A percentile compares a stretch with the other conserved stretches of the same genome.
These are phyloP conservation scores for Aaosphaeria pasadenensis DNA, from an alignment of 2,329 filamentous ascomycete species.

Conservation along the genomic window DNA sequence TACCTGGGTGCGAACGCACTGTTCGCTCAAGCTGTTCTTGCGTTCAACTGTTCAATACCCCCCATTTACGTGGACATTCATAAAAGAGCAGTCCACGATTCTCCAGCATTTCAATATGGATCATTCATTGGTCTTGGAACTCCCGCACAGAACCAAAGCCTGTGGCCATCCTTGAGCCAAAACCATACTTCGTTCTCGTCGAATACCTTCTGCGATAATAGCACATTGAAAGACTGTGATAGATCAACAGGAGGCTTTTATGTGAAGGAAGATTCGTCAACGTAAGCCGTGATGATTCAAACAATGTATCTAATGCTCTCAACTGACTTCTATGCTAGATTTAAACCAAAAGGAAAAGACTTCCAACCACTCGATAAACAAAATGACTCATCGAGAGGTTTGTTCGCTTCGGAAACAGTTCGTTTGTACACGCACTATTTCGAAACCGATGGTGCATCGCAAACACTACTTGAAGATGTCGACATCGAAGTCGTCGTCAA, in stretches of 20 bases:
- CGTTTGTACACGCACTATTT: slow-evolving; percentile 42
- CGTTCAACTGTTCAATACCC: slow-evolving; percentile 37
- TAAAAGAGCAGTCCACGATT: slow-evolving; percentile 40
- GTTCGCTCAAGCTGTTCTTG: slow-evolving; percentile 32
- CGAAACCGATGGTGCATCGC: slow-evolving; percentile 35
- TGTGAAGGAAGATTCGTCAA: slow-evolving; percentile 23
- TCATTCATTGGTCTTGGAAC: slow-evolving; percentile 44
- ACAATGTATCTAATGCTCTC: neutral
- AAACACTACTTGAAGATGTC: slow-evolving; percentile 33
- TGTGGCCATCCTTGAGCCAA: slow-evolving; percentile 42
- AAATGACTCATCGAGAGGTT: slow-evolving; percentile 19
- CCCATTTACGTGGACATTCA: slow-evolving; percentile 47
- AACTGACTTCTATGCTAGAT: slow-evolving; percentile 11
- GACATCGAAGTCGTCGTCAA: slow-evolving; percentile 33
- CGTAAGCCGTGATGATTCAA: slow-evolving; percentile 18
- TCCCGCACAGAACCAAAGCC: slow-evolving; percentile 43
- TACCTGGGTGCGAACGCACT: slow-evolving; percentile 29
- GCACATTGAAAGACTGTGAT: slow-evolving; percentile 31
- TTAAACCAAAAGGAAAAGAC: slow-evolving; percentile 13
- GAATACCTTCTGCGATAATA: slow-evolving; percentile 35
- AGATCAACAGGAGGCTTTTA: slow-evolving; percentile 35
- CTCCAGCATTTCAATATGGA: slow-evolving; percentile 41
- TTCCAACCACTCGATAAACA: slow-evolving; percentile 25
- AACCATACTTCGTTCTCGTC: slow-evolving; percentile 43
- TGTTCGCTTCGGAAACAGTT: slow-evolving; percentile 33